phyloP scores from a whole-genome alignment of 495 filamentous ascomycete genomes.

The Hypoxylon trugodes region DNA sequence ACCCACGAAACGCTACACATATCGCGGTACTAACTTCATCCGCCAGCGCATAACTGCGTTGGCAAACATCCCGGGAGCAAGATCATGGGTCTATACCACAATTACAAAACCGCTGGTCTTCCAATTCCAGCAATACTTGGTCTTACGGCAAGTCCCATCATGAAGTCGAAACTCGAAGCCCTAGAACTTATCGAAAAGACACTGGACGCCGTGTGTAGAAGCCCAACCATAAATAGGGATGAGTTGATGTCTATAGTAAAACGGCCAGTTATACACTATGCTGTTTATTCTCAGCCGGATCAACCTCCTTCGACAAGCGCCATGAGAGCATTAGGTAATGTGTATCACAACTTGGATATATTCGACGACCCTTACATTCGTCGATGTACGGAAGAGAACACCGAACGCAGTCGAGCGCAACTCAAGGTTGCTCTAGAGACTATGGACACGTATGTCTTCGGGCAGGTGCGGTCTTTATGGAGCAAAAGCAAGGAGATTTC shows the following conservation, averaged over 20 bases:
- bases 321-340: slow-evolving; percentile 48
- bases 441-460: slow-evolving; percentile 68
- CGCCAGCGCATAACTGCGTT: slow-evolving; percentile 74
- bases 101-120: slow-evolving; percentile 43
- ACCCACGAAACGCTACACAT: neutral
- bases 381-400: slow-evolving; percentile 52
- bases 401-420: slow-evolving; percentile 44
- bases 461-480: slow-evolving; percentile 68
- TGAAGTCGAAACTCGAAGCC: slow-evolving; percentile 60
- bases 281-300: slow-evolving; percentile 53
- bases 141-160: slow-evolving; percentile 84
- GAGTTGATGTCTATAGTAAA: slow-evolving; percentile 76
- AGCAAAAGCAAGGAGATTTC: slow-evolving; percentile 60
- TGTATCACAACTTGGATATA: slow-evolving; percentile 63
- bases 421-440: slow-evolving; percentile 58
- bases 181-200: slow-evolving; percentile 74
- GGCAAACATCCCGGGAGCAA: slow-evolving; percentile 71
- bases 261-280: slow-evolving; percentile 66
- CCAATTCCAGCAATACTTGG: slow-evolving; percentile 78
- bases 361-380: slow-evolving; percentile 74
- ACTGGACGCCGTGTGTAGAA: slow-evolving; percentile 74
- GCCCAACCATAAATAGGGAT: slow-evolving; percentile 73
- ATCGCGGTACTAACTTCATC: slow-evolving; percentile 22
- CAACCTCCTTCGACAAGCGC: slow-evolving; percentile 27
- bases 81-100: slow-evolving; percentile 84